Evolutionary conservation across 768 basidiomycete genomes (phyloP).

Genomic region (Suillus placidus): DNA sequence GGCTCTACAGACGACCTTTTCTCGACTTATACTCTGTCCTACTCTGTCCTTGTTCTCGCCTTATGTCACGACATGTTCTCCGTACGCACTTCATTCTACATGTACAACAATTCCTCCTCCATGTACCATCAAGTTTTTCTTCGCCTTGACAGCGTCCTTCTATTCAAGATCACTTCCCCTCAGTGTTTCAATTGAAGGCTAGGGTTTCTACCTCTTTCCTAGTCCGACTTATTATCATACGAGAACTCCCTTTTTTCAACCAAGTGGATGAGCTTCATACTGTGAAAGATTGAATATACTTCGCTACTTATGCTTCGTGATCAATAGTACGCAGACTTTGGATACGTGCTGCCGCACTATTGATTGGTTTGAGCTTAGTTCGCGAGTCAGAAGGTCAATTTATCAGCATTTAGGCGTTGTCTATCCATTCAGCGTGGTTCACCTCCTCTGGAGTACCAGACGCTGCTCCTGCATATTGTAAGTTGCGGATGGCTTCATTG

Average conservation of each 20-base stretch:
- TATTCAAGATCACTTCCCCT: neutral
- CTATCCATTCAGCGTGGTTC: neutral
- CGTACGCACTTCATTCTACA: neutral
- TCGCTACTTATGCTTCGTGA: neutral
- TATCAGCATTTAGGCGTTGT: neutral
- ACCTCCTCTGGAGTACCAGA: neutral
- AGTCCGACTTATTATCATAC: slow-evolving; percentile 5
- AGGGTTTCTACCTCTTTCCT: neutral
- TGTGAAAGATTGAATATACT: neutral
- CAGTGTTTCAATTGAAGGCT: neutral
- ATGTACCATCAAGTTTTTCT: neutral
- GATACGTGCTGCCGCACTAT: neutral
- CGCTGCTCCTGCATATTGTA: neutral
- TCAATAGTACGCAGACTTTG: neutral
- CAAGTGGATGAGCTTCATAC: neutral
- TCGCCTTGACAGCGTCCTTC: neutral
- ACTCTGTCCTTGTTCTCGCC: neutral
- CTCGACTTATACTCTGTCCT: neutral
- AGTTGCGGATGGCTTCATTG: neutral
- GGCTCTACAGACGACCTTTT: neutral
- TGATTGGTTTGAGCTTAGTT: neutral
- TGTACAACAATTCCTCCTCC: neutral
- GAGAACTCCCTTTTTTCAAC: neutral
- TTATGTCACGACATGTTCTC: neutral
- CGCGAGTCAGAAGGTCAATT: neutral